These are phyloP conservation scores for Cryoendolithus antarcticus DNA, from an alignment of 2,329 filamentous ascomycete species.

Conservation along the genomic window DNA sequence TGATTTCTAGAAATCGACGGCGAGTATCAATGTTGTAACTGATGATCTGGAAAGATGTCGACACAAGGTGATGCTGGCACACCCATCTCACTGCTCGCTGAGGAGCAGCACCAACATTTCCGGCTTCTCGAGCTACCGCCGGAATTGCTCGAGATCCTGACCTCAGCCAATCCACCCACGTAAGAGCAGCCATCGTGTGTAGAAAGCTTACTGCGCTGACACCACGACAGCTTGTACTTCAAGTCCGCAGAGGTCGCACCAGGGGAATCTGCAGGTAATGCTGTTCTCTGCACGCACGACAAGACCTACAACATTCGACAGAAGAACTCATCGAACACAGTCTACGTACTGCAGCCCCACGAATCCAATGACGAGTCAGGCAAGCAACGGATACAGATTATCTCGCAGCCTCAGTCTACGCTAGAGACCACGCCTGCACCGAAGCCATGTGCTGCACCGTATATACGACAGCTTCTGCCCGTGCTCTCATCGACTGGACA, in stretches of 20 bases:
- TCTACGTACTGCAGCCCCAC: conserved; percentile 39
- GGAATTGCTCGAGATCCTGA: conserved; percentile 42
- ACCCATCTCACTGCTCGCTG: conserved; percentile 30
- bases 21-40: too few species aligned
- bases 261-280: conserved; percentile 22
- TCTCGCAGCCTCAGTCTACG: conserved; percentile 32
- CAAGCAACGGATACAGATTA: conserved; percentile 17
- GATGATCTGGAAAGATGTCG: conserved; percentile 24
- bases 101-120: conserved; percentile 38
- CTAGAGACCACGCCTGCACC: conserved; percentile 28
- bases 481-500: conserved; percentile 24
- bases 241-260: conserved; percentile 22
- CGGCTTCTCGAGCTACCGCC: conserved; percentile 49
- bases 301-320: conserved; percentile 50
- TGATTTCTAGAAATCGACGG: too few species aligned
- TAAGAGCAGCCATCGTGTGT: conserved; percentile 15
- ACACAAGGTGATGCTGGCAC: conserved; percentile 30
- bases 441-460: conserved; percentile 22
- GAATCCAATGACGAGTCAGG: conserved; percentile 7
- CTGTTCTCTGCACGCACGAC: conserved; percentile 46
- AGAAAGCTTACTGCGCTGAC: conserved; percentile 1
- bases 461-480: conserved; percentile 27
- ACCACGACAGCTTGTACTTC: conserved; percentile 26
- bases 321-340: conserved; percentile 53
- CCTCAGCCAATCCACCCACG: conserved; percentile 32